These are phyloP conservation scores for Guadua angustifolia DNA, from an alignment of 176 grass and related monocot species.

Conservation along the genomic window DNA sequence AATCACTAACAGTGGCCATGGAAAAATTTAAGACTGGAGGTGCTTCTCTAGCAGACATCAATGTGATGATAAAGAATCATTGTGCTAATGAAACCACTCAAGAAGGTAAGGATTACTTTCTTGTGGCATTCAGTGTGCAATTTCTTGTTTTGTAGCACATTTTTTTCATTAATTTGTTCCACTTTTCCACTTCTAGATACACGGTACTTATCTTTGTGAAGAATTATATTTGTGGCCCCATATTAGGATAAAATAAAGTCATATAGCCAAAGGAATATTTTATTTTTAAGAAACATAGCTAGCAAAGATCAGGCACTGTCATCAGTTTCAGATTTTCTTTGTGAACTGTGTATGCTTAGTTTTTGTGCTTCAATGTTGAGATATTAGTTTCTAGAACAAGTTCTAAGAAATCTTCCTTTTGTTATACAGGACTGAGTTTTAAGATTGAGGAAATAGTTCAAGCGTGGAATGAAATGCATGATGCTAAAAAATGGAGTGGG, in stretches of 20 bases:
- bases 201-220: not conserved
- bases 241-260: not conserved
- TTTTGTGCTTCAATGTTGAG: not conserved
- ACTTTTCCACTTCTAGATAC: not conserved
- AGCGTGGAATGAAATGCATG: slow-evolving; percentile 77
- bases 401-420: slow-evolving; percentile 35
- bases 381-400: not conserved
- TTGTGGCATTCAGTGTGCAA: not conserved
- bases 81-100: slow-evolving; percentile 72
- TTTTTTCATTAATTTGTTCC: not conserved
- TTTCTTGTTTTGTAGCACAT: not conserved
- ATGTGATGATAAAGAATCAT: slow-evolving; percentile 69
- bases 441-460: slow-evolving; percentile 81
- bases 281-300: not conserved
- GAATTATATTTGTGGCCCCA: not conserved
- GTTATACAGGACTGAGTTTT: slow-evolving; percentile 69
- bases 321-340: not conserved
- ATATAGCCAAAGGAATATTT: not conserved
- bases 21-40: slow-evolving; percentile 80
- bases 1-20: slow-evolving; percentile 58
- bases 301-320: not conserved
- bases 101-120: slow-evolving; percentile 51
- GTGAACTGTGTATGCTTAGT: not conserved
- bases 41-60: slow-evolving; percentile 58
- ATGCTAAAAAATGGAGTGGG: slow-evolving; percentile 67